Percentiles rank a stretch among this genome's conserved stretches.
phyloP scores from a whole-genome alignment of 139 green algal genomes.

The Klebsormidium nitens region DNA sequence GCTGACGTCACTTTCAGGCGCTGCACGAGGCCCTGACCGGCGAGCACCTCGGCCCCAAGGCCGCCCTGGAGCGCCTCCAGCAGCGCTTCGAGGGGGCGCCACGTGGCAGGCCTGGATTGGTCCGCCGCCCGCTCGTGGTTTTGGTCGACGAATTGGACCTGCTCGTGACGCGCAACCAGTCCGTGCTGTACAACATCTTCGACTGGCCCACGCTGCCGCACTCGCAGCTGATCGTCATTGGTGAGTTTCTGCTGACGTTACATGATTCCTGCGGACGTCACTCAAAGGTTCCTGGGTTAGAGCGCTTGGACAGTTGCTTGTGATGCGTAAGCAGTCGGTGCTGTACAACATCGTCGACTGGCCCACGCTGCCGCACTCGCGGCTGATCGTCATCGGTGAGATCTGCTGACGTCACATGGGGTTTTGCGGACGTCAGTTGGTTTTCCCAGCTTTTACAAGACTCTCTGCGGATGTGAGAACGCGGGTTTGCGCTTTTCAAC shows the following conservation, averaged over 20 bases:
- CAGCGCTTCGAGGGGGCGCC: slow-evolving; percentile 48
- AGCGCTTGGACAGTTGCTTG: too few species aligned
- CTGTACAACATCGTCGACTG: slow-evolving; percentile 99
- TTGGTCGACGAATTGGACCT: slow-evolving; percentile 96
- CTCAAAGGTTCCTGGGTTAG: too few species aligned
- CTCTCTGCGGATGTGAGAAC: too few species aligned
- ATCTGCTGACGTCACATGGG: too few species aligned
- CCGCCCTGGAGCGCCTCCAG: slow-evolving; percentile 63
- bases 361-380: slow-evolving; percentile 44
- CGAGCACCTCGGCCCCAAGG: slow-evolving; percentile 49
- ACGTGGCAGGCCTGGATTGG: background rate
- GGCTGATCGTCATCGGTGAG: slow-evolving; percentile 36
- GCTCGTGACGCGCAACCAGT: slow-evolving; percentile 83
- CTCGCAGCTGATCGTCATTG: slow-evolving; percentile 33
- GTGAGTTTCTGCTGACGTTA: slow-evolving; percentile 1
- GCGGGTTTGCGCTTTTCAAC: slow-evolving; percentile 99
- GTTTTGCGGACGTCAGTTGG: too few species aligned
- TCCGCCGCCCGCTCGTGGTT: slow-evolving; percentile 54
- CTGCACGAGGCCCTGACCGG: slow-evolving; percentile 68
- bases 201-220: slow-evolving; percentile 68
- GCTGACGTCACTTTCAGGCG: background rate
- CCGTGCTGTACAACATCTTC: slow-evolving; percentile 94
- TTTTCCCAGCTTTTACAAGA: too few species aligned
- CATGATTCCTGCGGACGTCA: too few species aligned
- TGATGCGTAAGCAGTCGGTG: too few species aligned